phyloP scores from a whole-genome alignment of 257 asterid genomes.

The Capsicum chinense region DNA sequence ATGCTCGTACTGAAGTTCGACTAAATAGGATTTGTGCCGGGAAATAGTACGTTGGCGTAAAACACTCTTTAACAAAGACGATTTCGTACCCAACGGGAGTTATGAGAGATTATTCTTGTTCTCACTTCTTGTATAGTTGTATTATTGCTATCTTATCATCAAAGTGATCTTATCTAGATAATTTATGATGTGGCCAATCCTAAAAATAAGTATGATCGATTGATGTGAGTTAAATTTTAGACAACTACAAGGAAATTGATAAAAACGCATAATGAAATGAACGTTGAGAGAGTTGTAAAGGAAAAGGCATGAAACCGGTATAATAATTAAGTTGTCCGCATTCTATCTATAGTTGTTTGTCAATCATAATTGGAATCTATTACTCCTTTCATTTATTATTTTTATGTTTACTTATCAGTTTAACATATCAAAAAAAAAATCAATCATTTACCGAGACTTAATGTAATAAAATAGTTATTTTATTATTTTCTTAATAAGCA shows the following conservation, averaged over 20 bases:
- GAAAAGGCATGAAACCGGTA: background rate
- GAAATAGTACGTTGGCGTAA: too few species aligned
- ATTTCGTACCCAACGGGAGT: too few species aligned
- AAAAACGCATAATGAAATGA: background rate
- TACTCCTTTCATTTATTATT: too few species aligned
- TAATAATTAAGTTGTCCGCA: background rate
- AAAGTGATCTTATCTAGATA: background rate
- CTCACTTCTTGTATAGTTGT: background rate
- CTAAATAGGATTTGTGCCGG: too few species aligned
- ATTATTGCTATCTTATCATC: slow-evolving; percentile 5
- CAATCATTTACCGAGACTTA: too few species aligned
- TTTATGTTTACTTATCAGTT: too few species aligned
- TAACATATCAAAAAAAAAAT: too few species aligned
- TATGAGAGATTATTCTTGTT: background rate
- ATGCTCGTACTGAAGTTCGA: too few species aligned
- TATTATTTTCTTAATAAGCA: too few species aligned
- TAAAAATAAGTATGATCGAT: background rate
- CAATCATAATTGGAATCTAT: background rate
- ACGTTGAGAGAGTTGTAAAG: background rate
- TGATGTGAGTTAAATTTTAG: background rate
- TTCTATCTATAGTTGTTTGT: background rate
- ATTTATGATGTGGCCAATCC: background rate
- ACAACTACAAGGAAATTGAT: background rate
- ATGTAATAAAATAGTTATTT: too few species aligned
- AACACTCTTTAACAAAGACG: too few species aligned